Percentiles rank a stretch among this genome's conserved stretches.
Conservation (phyloP, 225 moss, liverwort and hornwort genomes). For the Polytrichum commune region DNA sequence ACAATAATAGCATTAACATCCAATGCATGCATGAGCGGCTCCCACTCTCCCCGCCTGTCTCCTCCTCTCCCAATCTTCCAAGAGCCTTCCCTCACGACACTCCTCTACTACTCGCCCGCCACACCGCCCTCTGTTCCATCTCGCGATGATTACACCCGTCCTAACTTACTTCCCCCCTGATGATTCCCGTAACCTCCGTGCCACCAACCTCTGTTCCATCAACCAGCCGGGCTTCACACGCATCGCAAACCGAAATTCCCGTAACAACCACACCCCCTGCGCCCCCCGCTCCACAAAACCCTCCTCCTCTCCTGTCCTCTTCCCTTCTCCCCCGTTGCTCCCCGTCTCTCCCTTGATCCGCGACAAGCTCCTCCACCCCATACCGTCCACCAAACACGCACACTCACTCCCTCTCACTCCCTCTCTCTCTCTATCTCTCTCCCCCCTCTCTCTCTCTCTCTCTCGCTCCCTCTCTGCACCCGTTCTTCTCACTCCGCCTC, state of each 20-base stretch:
- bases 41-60: slow-evolving; percentile 8
- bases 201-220: slow-evolving; percentile 10
- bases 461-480: neutral
- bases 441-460: neutral
- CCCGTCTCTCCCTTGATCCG: slow-evolving; percentile 37
- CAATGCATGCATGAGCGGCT: neutral
- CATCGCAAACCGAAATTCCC: slow-evolving; percentile 54
- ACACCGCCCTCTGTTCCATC: slow-evolving; percentile 7
- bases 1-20: slow-evolving; percentile 8
- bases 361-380: slow-evolving; percentile 44
- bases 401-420: neutral
- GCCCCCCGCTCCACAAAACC: neutral
- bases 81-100: slow-evolving; percentile 4
- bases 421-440: neutral
- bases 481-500: slow-evolving; percentile 6
- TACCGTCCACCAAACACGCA: neutral
- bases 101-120: slow-evolving; percentile 5
- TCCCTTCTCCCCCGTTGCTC: slow-evolving; percentile 33
- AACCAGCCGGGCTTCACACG: slow-evolving; percentile 53
- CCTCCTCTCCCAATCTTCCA: slow-evolving; percentile 3
- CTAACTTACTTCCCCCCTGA: neutral
- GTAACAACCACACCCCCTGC: slow-evolving; percentile 53
- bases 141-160: neutral
- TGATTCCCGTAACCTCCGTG: neutral
- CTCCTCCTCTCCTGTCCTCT: slow-evolving; percentile 22